Percentiles rank a stretch among this genome's conserved stretches.
Evolutionary conservation across 1,284 basidiomycete genomes (phyloP).

Genomic region (Uromyces viciae-fabae): DNA sequence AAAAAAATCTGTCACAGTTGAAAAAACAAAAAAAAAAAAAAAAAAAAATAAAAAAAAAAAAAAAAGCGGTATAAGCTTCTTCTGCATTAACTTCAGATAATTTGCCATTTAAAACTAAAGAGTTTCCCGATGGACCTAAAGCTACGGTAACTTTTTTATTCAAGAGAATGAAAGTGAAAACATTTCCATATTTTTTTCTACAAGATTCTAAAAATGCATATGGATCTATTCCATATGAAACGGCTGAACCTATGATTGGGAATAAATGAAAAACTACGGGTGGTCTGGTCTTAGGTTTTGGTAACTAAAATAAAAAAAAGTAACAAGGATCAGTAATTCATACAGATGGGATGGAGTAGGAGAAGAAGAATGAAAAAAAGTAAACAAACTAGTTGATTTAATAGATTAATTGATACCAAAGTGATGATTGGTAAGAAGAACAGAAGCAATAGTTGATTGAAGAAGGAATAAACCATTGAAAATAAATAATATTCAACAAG

Average conservation of each 20-base stretch:
- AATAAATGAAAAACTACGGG: conserved; percentile 75
- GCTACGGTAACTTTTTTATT: conserved; percentile 88
- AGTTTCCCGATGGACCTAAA: conserved; percentile 85
- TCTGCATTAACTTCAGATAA: conserved; percentile 88
- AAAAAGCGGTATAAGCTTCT: conserved; percentile 73
- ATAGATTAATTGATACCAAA: background rate
- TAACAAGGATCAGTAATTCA: too few species aligned
- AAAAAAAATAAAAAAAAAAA: background rate
- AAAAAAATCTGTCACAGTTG: background rate
- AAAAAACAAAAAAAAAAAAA: conserved; percentile 28
- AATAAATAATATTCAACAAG: too few species aligned
- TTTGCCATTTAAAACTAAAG: conserved; percentile 91
- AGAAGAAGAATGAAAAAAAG: too few species aligned
- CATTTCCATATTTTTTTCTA: conserved; percentile 72
- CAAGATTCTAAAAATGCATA: conserved; percentile 70
- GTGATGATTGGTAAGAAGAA: background rate
- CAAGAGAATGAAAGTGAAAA: conserved; percentile 91
- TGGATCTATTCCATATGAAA: conserved; percentile 72
- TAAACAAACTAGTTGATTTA: too few species aligned
- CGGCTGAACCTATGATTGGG: conserved; percentile 71
- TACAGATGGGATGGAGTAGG: too few species aligned
- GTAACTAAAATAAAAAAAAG: conserved; percentile 44
- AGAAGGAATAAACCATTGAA: too few species aligned
- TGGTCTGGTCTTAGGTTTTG: conserved; percentile 58
- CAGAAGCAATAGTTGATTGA: too few species aligned